Conservation (phyloP, 352 stramenopile species). For the Phytophthora crassamura region DNA sequence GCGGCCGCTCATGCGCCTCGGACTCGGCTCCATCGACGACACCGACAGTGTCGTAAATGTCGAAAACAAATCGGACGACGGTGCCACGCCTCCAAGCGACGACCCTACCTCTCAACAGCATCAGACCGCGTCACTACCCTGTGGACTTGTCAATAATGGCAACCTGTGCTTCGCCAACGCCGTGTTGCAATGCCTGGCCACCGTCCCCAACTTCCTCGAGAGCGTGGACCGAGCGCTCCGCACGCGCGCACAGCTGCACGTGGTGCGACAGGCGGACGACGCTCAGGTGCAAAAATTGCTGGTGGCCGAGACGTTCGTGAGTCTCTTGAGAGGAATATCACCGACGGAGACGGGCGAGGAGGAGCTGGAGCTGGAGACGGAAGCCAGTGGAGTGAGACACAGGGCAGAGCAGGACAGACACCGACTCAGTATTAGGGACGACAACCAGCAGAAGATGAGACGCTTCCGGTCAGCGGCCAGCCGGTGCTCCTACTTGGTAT, state of each 20-base stretch:
- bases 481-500: conserved; percentile 61
- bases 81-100: background rate
- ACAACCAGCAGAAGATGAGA: conserved; percentile 38
- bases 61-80: conserved; percentile 19
- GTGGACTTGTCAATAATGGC: conserved; percentile 66
- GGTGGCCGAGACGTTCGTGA: conserved; percentile 39
- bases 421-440: conserved; percentile 19
- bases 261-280: conserved; percentile 26
- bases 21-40: conserved; percentile 24
- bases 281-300: conserved; percentile 33
- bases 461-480: conserved; percentile 41
- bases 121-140: conserved; percentile 22
- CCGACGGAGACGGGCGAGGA: conserved; percentile 8
- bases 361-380: conserved; percentile 8
- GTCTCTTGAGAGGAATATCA: conserved; percentile 31
- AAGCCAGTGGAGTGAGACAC: conserved; percentile 6
- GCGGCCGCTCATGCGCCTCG: conserved; percentile 43
- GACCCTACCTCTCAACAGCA: background rate
- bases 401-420: conserved; percentile 7
- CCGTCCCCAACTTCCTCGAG: conserved; percentile 51
- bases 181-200: conserved; percentile 70
- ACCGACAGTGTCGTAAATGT: conserved; percentile 4
- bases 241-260: conserved; percentile 33
- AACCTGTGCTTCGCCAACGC: conserved; percentile 85
- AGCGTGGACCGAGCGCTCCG: conserved; percentile 30